Percentiles rank a stretch among this genome's conserved stretches.
Evolutionary conservation across 2,329 filamentous ascomycete genomes (phyloP).

Genomic region (Colletotrichum zoysiae): DNA sequence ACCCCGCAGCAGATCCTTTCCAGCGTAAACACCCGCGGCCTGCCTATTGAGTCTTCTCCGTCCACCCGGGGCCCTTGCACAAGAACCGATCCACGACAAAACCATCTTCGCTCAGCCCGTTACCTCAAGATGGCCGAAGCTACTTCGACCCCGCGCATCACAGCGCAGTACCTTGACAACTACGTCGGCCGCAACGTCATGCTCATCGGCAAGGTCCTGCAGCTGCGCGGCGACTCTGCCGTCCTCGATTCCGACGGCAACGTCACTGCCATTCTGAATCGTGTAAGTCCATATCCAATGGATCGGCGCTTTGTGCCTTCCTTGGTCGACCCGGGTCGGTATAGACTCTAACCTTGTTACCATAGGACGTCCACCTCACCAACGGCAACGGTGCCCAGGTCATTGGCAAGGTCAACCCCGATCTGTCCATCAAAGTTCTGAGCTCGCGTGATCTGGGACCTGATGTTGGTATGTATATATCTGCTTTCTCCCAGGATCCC

Average conservation of each 20-base stretch:
- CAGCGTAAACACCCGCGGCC: neutral
- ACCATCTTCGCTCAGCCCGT: neutral
- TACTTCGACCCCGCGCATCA: slow-evolving; percentile 82
- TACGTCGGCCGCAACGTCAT: slow-evolving; percentile 84
- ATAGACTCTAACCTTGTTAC: slow-evolving; percentile 1
- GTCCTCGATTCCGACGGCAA: slow-evolving; percentile 84
- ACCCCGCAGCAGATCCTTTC: neutral
- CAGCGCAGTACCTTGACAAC: slow-evolving; percentile 80
- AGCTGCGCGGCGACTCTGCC: slow-evolving; percentile 84
- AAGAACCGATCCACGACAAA: neutral
- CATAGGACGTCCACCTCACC: slow-evolving; percentile 77
- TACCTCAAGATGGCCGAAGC: slow-evolving; percentile 71
- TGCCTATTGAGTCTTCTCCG: neutral
- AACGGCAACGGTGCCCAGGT: slow-evolving; percentile 80
- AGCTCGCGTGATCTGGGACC: slow-evolving; percentile 77
- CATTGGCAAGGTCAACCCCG: slow-evolving; percentile 83
- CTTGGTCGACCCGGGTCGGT: neutral
- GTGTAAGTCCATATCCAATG: slow-evolving; percentile 62
- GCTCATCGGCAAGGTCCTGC: slow-evolving; percentile 85
- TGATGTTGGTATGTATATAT: slow-evolving; percentile 71
- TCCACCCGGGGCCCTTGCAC: neutral
- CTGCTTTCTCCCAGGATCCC: neutral
- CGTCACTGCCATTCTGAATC: slow-evolving; percentile 80
- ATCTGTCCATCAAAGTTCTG: slow-evolving; percentile 78
- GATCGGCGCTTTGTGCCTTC: too few relatives aligned